Percentiles rank a stretch among this genome's conserved stretches.
Conservation (phyloP, 176 grass and related monocot genomes). For the Juncus effusus region DNA sequence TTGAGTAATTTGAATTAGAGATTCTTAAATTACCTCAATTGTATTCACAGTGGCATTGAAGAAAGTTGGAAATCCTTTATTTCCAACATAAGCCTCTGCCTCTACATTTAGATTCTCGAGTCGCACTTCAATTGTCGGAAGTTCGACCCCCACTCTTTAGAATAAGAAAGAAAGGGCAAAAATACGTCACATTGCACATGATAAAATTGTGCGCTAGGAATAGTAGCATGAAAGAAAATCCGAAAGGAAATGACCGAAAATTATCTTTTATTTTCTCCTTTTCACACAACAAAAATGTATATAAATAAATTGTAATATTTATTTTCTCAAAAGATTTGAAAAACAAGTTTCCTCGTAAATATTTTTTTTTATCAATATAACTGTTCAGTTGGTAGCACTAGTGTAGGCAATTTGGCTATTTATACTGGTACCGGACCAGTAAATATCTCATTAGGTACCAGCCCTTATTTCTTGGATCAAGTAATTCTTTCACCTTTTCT, state of each 20-base stretch:
- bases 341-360: too few species aligned
- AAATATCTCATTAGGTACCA: too few species aligned
- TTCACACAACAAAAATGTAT: too few species aligned
- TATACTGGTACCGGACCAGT: too few species aligned
- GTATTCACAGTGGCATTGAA: conserved; percentile 62
- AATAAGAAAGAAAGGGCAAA: background rate
- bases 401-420: too few species aligned
- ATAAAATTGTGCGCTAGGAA: too few species aligned
- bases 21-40: conserved; percentile 57
- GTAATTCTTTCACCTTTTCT: too few species aligned
- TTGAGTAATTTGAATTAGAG: background rate
- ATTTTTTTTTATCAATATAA: too few species aligned
- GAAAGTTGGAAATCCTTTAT: conserved; percentile 57
- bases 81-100: conserved; percentile 54
- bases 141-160: conserved; percentile 68
- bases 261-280: background rate
- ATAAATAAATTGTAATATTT: too few species aligned
- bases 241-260: background rate
- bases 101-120: conserved; percentile 49
- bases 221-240: background rate
- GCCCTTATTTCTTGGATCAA: too few species aligned
- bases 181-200: background rate
- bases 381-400: too few species aligned
- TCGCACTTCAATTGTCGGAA: conserved; percentile 75
- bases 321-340: too few species aligned